These are phyloP conservation scores for Desmodesmus armatus DNA, from an alignment of 139 green algal genomes.

Conservation along the genomic window DNA sequence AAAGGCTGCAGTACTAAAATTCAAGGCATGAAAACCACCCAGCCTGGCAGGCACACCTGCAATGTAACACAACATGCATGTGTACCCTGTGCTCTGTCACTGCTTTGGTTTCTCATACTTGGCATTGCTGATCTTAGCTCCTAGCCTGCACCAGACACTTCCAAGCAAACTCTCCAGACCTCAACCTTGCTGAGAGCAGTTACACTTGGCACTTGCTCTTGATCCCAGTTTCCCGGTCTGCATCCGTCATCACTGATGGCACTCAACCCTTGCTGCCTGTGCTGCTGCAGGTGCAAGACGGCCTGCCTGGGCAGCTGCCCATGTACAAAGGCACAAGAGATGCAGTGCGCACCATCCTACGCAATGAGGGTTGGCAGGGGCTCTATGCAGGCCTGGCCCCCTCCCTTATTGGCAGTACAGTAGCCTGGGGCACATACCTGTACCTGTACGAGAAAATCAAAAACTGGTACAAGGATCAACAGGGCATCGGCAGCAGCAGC, in stretches of 20 bases:
- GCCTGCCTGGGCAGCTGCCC: slow-evolving; percentile 55
- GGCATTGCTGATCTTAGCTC: no score
- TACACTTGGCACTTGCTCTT: neutral
- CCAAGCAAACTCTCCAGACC: neutral
- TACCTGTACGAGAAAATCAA: slow-evolving; percentile 85
- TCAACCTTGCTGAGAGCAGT: neutral
- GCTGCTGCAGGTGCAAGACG: slow-evolving; percentile 81
- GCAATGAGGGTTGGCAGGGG: slow-evolving; percentile 73
- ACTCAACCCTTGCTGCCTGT: neutral
- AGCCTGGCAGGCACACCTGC: no score
- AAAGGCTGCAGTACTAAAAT: no score
- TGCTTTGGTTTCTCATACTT: no score
- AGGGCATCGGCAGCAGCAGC: neutral
- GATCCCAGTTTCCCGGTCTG: neutral
- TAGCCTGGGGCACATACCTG: slow-evolving; percentile 91
- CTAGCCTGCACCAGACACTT: no score
- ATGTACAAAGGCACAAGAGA: slow-evolving; percentile 77
- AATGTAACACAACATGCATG: no score
- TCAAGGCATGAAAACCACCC: no score
- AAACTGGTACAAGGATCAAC: slow-evolving; percentile 46
- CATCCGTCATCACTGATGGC: no score
- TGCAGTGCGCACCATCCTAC: slow-evolving; percentile 71
- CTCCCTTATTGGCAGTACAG: slow-evolving; percentile 76
- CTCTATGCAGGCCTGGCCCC: slow-evolving; percentile 86
- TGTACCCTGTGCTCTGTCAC: no score